Evolutionary conservation across 345 rosid species (phyloP), one percentile per base, ranked within the genome.

Genomic region (Bretschneidera sinensis): DNA sequence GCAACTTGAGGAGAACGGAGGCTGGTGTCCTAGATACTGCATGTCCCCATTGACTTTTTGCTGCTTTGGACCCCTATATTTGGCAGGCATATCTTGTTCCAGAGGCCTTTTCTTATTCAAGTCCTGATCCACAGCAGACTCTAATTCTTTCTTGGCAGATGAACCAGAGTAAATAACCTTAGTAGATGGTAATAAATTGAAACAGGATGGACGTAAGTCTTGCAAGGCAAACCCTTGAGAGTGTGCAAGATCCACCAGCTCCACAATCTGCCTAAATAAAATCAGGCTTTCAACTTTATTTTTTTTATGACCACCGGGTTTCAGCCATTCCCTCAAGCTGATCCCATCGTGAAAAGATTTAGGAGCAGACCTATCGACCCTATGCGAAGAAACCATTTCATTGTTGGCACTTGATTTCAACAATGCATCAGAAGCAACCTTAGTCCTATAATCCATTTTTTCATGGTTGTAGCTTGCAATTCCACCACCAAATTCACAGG

Each of bases 191-290:
- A 51, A 67, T 63, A 88, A 50, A 45, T 56, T 56, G 56, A 88
- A 79, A 70, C 68, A 60, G 25, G 90, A 85, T 24, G 87, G 87
- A 47, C 78, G 56, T 57, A 88, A 57, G 63, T 82, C 88, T 58
- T 68, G 71, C 77, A 88, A 79, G 48, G 67, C 72, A 43, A 73
- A 63, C 13, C 88, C 87, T 75, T 84, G 87, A 6, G 84, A 79
- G 52, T 85, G 96, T 18, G 85, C 83, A 13, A 65, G 76, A 70
- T 82, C 83, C 69, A 86, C 86, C 48, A 88, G 65, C 80, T 85
- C 84, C 63, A 84, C 83, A 59, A 84, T 79, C 75, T 80, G 86
- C 80, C 72, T 82, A 67, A 88, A 84, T 49, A 88, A 34, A 56
- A 25, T 66, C 69, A 85, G 59, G 57, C 79, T 63, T 49, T 78